Conservation (phyloP, 345 rosid species). For the Conringia planisiliqua region DNA sequence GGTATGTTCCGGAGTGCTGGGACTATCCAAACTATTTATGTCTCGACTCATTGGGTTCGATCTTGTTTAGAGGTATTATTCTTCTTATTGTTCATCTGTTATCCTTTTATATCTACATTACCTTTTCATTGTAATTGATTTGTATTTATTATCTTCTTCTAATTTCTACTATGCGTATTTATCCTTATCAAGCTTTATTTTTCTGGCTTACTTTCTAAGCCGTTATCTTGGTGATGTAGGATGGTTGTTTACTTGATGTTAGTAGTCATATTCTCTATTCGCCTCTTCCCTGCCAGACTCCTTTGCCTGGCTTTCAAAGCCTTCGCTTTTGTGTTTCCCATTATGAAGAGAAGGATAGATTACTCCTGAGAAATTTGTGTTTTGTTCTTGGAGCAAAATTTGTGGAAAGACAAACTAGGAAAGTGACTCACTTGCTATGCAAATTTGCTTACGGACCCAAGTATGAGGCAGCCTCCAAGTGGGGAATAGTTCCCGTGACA, state of each 20-base stretch:
- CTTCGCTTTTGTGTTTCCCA: conserved; percentile 81
- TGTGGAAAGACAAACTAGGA: conserved; percentile 57
- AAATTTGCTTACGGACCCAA: conserved; percentile 68
- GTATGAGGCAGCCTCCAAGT: conserved; percentile 72
- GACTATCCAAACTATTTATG: conserved; percentile 41
- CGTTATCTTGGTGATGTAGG: conserved; percentile 51
- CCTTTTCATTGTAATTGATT: background rate
- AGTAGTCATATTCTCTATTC: conserved; percentile 81
- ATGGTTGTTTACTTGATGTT: conserved; percentile 73
- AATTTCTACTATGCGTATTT: conserved; percentile 1
- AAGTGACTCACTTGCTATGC: conserved; percentile 84
- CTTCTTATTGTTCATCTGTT: conserved; percentile 11
- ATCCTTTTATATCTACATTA: background rate
- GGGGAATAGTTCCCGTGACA: conserved; percentile 64
- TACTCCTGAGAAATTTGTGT: conserved; percentile 75
- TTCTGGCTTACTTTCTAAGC: conserved; percentile 16
- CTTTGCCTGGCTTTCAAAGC: conserved; percentile 78
- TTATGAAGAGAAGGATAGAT: conserved; percentile 67
- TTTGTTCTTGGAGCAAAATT: conserved; percentile 78
- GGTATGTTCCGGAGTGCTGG: conserved; percentile 42
- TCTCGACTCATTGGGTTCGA: conserved; percentile 92
- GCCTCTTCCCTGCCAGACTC: conserved; percentile 79
- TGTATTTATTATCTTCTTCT: background rate
- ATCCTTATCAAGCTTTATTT: conserved; percentile 2
- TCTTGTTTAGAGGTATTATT: conserved; percentile 83